Evolutionary conservation across 2,329 filamentous ascomycete species (phyloP).

Genomic region (Drechslerella dactyloides): DNA sequence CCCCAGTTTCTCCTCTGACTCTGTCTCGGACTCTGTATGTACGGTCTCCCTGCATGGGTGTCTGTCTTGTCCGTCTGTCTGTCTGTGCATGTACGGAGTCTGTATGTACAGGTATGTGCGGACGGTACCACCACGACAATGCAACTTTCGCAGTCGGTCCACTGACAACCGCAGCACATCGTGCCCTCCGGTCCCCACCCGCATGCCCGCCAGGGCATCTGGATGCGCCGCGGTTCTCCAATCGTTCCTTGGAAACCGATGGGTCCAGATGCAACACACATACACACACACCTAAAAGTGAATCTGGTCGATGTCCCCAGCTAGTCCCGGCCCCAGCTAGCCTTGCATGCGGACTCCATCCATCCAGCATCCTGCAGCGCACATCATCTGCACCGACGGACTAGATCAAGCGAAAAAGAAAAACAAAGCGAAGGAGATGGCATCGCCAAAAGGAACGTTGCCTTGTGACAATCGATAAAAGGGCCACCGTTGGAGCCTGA

Average conservation of each 20-base stretch:
- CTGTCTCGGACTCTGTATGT: too few species aligned
- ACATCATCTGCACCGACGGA: not conserved
- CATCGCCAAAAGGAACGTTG: not conserved
- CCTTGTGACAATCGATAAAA: conserved; percentile 2
- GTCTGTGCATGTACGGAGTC: too few species aligned
- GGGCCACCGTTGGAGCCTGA: not conserved
- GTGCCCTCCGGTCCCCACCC: conserved; percentile 21
- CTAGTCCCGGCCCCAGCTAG: not conserved
- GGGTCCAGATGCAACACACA: conserved; percentile 12
- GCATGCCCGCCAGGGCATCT: conserved; percentile 20
- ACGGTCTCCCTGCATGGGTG: too few species aligned
- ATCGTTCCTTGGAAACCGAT: conserved; percentile 4
- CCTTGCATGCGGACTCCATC: not conserved
- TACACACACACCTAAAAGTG: not conserved
- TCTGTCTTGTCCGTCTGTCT: too few species aligned
- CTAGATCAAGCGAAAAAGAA: not conserved
- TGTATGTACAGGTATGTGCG: not conserved
- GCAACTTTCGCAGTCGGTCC: not conserved
- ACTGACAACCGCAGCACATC: conserved; percentile 1
- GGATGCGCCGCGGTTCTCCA: conserved; percentile 16
- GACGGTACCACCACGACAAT: not conserved
- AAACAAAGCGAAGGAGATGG: not conserved
- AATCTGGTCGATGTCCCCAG: not conserved
- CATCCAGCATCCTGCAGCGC: too few species aligned
- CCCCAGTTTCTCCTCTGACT: too few species aligned